Percentiles rank a stretch among this genome's conserved stretches.
These are phyloP conservation scores for Neonectria faginata DNA, from an alignment of 2,329 filamentous ascomycete species.

Conservation along the genomic window DNA sequence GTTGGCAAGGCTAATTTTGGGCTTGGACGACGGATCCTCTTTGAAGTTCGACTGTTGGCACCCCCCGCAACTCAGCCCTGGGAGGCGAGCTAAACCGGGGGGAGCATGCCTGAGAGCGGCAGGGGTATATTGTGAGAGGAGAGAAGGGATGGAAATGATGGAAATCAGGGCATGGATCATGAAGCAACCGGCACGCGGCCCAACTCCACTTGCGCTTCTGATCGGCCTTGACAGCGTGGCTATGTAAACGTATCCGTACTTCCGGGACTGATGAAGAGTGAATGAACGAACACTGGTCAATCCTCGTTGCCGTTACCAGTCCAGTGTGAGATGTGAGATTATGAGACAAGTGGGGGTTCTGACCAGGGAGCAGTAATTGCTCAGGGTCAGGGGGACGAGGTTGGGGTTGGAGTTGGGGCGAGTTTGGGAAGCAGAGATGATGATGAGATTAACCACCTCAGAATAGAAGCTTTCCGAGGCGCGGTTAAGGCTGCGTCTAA, in stretches of 20 bases:
- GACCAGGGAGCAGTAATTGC: constrained; percentile 9
- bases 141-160: constrained; percentile 16
- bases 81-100: constrained; percentile 14
- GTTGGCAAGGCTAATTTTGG: constrained; percentile 42
- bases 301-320: not conserved
- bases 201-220: constrained; percentile 1
- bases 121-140: not conserved
- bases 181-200: not conserved
- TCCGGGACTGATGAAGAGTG: not conserved
- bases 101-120: constrained; percentile 8
- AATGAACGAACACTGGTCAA: not conserved
- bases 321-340: not conserved
- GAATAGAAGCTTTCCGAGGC: constrained; percentile 39
- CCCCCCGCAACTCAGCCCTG: constrained; percentile 42
- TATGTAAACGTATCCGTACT: constrained; percentile 9
- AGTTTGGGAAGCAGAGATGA: constrained; percentile 29
- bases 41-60: not conserved
- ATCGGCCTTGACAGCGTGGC: constrained; percentile 20
- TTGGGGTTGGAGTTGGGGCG: constrained; percentile 30
- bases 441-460: constrained; percentile 31
- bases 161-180: not conserved
- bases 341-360: constrained; percentile 32
- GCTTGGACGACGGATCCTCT: constrained; percentile 20
- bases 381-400: not conserved
- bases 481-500: constrained; percentile 10